These are phyloP conservation scores for Tetrapisispora taiwanensis DNA, from an alignment of 805 yeast species.

Conservation along the genomic window DNA sequence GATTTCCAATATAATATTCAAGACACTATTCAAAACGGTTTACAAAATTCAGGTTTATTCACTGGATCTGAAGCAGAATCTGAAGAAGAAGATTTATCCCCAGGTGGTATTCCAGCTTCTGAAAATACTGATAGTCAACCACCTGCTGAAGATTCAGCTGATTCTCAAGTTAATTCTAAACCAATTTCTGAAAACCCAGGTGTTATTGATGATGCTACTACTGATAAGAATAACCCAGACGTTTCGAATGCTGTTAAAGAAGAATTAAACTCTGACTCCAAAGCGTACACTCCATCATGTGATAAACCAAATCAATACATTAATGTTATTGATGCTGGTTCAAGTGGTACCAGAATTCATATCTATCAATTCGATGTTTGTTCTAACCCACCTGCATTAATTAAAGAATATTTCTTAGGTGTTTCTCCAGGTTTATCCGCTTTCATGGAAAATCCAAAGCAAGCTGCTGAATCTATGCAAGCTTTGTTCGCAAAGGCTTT, in stretches of 20 bases:
- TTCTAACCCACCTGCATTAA: conserved; percentile 67
- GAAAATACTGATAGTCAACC: conserved; percentile 5
- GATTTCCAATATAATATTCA: conserved; percentile 1
- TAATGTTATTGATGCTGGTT: conserved; percentile 95
- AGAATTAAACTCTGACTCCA: not conserved
- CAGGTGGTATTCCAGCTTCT: not conserved
- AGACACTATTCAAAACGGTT: not conserved
- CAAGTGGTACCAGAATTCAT: conserved; percentile 94
- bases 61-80: not conserved
- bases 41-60: not conserved
- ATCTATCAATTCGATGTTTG: conserved; percentile 87
- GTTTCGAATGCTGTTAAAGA: conserved; percentile 21
- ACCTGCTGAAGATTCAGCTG: conserved; percentile 5
- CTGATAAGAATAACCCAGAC: conserved; percentile 15
- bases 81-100: not conserved
- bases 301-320: conserved; percentile 53
- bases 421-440: conserved; percentile 85
- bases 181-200: conserved; percentile 21
- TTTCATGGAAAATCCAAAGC: conserved; percentile 65
- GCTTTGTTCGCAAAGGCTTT: conserved; percentile 70
- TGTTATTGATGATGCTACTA: conserved; percentile 14
- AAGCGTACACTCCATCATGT: conserved; percentile 18
- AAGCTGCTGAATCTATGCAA: conserved; percentile 87
- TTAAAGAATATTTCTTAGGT: conserved; percentile 79
- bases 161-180: conserved; percentile 4